Evolutionary conservation across 371 early-diverging fungal genomes (phyloP).

Genomic region (Rhizopus arrhizus): DNA sequence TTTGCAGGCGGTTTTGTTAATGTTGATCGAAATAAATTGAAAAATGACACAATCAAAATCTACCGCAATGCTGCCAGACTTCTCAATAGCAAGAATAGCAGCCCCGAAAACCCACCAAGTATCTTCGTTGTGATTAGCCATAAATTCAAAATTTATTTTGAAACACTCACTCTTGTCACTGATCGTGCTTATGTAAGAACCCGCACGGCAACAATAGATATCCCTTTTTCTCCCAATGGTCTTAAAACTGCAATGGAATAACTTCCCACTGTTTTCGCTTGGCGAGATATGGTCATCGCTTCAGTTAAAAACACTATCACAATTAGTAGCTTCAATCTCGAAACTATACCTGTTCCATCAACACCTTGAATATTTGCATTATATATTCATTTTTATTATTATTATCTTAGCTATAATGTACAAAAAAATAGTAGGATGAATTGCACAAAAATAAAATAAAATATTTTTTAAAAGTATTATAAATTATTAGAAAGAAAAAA

Average conservation of each 20-base stretch:
- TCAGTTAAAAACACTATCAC: conserved; percentile 5
- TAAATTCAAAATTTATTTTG: conserved; percentile 7
- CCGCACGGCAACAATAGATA: neutral
- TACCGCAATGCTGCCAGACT: conserved; percentile 5
- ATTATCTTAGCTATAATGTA: too few species aligned
- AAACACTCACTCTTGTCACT: conserved; percentile 4
- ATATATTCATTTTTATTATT: conserved; percentile 4
- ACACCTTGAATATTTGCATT: conserved; percentile 10
- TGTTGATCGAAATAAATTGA: conserved; percentile 5
- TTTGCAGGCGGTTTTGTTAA: conserved; percentile 6
- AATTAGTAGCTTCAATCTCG: conserved; percentile 1
- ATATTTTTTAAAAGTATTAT: too few species aligned
- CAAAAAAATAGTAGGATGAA: too few species aligned
- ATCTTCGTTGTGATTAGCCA: conserved; percentile 7
- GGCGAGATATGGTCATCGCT: conserved; percentile 2
- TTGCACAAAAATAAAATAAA: too few species aligned
- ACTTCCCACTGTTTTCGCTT: conserved; percentile 3
- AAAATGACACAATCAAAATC: conserved; percentile 6
- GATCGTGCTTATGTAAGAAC: conserved; percentile 4
- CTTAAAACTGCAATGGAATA: conserved; percentile 4
- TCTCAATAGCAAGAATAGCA: conserved; percentile 4
- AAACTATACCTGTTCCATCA: conserved; percentile 9
- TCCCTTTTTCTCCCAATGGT: conserved; percentile 3
- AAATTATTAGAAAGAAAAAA: too few species aligned
- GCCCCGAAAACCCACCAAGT: neutral